Base-by-base conservation (phyloP, 768 basidiomycete species). In the Termitomyces sp. region DNA sequence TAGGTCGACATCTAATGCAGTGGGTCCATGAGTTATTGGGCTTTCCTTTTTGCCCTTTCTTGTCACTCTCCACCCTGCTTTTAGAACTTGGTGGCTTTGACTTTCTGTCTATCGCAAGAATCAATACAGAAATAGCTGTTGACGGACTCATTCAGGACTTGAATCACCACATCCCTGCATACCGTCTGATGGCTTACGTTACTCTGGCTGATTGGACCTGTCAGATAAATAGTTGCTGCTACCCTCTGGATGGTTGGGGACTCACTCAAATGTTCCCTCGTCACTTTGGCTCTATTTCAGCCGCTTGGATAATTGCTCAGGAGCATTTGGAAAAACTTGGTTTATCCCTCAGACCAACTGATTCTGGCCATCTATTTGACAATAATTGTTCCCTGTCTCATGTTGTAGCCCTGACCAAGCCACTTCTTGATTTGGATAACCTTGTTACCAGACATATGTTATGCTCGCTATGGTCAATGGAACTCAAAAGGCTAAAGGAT, bases 161-260 rank as follows among this genome's bases (percentile, higher is more conserved):
- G 0, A 66, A 68, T 33, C 66, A 67, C 27, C 64, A 63, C 13
- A 62, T 68, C 5, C 22, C 41, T 0, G 45, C 56, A 0, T 70
- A 58, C 33, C 35, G 57, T 0, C 56, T 27, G 1, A 59, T 63
- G 63, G 59, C 59, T 12, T 25, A 27, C 11, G 58, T 64, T 3
- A 64, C 56, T 3, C 43, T 61, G 11, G 53, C 56, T 11, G 59
- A 64, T 35, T 64, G 63, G 63, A 61, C 52, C 0, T 64, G 63
- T 20, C 6, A 43, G 5, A 42, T 52, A 22, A 62, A 60, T 36
- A 31, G 36, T 7, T 58, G 50, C n/a, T 13, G 27, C 3, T 49
- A 50, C 29, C 58, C 61, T 1, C 32, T 64, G 1, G 59, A 57
- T 27, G 31, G 41, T 2, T 5, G 3, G 0, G 50, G 55, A 0